phyloP scores from a whole-genome alignment of 352 stramenopile genomes.

The Elongisporangium anandrum region DNA sequence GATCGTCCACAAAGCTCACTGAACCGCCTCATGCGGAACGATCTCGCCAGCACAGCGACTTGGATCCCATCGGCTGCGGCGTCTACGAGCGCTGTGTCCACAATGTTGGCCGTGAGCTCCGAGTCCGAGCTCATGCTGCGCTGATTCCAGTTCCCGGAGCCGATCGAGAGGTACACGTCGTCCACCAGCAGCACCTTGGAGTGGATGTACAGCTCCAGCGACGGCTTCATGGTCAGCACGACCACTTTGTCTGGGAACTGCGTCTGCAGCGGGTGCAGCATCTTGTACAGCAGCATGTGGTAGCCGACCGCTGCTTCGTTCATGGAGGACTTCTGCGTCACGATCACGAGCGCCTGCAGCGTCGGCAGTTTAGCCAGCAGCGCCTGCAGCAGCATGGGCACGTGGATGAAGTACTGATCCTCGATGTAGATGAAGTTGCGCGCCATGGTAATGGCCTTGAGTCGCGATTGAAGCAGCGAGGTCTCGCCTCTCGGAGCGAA shows the following conservation, averaged over 20 bases:
- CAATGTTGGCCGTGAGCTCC: conserved; percentile 48
- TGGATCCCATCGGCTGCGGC: conserved; percentile 20
- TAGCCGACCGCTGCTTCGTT: conserved; percentile 24
- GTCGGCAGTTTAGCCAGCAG: conserved; percentile 37
- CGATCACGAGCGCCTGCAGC: conserved; percentile 44
- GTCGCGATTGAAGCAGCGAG: conserved; percentile 36
- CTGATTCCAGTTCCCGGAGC: conserved; percentile 66
- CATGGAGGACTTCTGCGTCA: conserved; percentile 26
- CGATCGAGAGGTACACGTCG: conserved; percentile 56
- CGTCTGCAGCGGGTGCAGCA: conserved; percentile 32
- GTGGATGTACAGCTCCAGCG: conserved; percentile 41
- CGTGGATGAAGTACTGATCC: conserved; percentile 59
- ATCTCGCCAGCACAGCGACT: conserved; percentile 30
- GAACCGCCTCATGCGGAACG: conserved; percentile 61
- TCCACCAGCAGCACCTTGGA: conserved; percentile 56
- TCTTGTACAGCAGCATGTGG: conserved; percentile 57
- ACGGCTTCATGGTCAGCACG: conserved; percentile 38
- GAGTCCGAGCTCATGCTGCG: conserved; percentile 63
- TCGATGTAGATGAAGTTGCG: conserved; percentile 71
- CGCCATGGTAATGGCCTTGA: conserved; percentile 49
- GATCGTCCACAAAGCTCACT: conserved; percentile 37
- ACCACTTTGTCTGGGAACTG: conserved; percentile 45
- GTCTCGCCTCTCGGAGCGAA: conserved; percentile 50
- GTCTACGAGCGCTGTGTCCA: conserved; percentile 30
- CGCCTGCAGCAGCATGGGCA: conserved; percentile 35